phyloP scores from a whole-genome alignment of 2,329 filamentous ascomycete species.

The Sphaceloma murrayae region DNA sequence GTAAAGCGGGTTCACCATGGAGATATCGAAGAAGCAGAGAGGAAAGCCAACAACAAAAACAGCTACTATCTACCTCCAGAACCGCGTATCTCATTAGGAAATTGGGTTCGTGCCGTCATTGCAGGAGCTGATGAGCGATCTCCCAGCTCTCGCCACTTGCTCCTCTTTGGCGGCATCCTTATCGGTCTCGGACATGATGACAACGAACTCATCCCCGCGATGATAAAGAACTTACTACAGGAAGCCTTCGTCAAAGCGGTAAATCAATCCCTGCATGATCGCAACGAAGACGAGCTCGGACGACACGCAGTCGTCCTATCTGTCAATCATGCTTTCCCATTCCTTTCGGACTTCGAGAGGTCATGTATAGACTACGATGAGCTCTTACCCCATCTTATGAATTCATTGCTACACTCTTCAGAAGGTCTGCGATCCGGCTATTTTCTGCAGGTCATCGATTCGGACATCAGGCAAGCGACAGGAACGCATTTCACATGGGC shows the following conservation, averaged over 20 bases:
- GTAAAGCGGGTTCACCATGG: constrained; percentile 47
- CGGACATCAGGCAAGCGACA: constrained; percentile 52
- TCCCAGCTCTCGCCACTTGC: constrained; percentile 69
- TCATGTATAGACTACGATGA: constrained; percentile 53
- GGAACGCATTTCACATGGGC: constrained; percentile 55
- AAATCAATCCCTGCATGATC: constrained; percentile 61
- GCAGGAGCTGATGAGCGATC: constrained; percentile 52
- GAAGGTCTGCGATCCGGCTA: constrained; percentile 69
- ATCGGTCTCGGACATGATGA: constrained; percentile 63
- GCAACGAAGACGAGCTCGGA: constrained; percentile 41
- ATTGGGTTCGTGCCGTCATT: constrained; percentile 51
- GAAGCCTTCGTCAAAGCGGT: constrained; percentile 62
- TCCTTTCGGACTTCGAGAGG: constrained; percentile 53
- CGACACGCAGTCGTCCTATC: constrained; percentile 53
- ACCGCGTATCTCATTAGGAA: constrained; percentile 34
- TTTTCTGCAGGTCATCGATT: constrained; percentile 60
- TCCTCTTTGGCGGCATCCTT: constrained; percentile 70
- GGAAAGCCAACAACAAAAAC: constrained; percentile 18
- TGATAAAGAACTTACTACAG: constrained; percentile 59
- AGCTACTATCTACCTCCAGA: constrained; percentile 22
- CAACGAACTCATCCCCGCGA: constrained; percentile 51
- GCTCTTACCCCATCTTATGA: constrained; percentile 60
- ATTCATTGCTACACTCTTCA: constrained; percentile 56
- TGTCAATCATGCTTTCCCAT: constrained; percentile 66
- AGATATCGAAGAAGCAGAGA: constrained; percentile 28